Base-by-base conservation (phyloP, 2,329 filamentous ascomycete species). In the Ophiostoma pallidulum region DNA sequence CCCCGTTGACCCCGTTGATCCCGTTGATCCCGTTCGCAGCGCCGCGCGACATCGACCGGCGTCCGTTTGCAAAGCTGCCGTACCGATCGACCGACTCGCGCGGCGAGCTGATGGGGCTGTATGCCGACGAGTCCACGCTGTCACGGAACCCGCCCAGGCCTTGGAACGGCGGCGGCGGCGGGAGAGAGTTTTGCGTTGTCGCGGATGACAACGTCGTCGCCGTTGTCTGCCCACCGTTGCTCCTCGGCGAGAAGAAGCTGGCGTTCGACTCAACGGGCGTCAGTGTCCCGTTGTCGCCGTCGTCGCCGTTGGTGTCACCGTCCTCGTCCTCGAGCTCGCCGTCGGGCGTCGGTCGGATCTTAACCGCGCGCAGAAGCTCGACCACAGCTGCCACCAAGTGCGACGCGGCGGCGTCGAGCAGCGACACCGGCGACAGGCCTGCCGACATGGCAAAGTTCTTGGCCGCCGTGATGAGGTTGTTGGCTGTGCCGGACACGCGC, bases 381-480 rank as follows among this genome's bases (percentile, higher is more conserved):
- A 98, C 82, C 20, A 97, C 75, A 2, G 90, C 82, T 4, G 86
- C 81, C 2, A 88, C 87, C 31, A 97, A 73, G 65, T 98, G 89
- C 20, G 87, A 92, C 8, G 91, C 89, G 2, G 92, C 91, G 4
- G 91, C 92, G 63, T 98, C 92, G 19, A 98, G 72, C 3, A 98
- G 69, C 6, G 88, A 94, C n/a, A 98, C 84, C 0, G 92, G 92
- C 1, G 88, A 91, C 28, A 98, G 77, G 26, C 92, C 92, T 18
- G 79, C 81, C 1, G 88, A 82, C 10, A 79, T 76, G 29, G 86
- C 83, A 63, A 92, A 95, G 60, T 95, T 95, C 69, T 94, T 95
- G 29, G 87, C 84, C 1, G 91, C 88, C 3, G 91, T 97, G 59
- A 97, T 96, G 49, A 98, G 73, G 60, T 91, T 92, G 71, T 97